phyloP scores from a whole-genome alignment of 768 basidiomycete species.

The Coprinopsis marcescibilis region DNA sequence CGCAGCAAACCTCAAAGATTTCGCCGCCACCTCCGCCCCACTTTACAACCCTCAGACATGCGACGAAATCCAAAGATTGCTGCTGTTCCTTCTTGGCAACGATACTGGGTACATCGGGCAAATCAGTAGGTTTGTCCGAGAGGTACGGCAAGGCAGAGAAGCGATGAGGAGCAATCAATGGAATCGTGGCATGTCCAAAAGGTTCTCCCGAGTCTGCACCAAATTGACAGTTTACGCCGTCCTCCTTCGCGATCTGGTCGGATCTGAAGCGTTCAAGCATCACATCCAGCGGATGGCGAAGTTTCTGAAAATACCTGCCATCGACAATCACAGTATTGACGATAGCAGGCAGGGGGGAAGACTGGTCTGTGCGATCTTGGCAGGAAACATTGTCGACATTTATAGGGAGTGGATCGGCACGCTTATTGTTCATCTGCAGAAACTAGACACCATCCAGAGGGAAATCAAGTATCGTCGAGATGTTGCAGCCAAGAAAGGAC shows the following conservation, averaged over 20 bases:
- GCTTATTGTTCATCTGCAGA: neutral
- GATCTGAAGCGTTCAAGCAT: neutral
- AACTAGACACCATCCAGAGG: neutral
- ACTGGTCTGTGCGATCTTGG: neutral
- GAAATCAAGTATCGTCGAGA: too few relatives aligned
- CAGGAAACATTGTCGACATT: neutral
- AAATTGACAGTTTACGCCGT: neutral
- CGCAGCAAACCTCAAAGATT: neutral
- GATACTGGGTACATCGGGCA: neutral
- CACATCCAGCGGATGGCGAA: neutral
- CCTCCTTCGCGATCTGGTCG: neutral
- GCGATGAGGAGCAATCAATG: neutral
- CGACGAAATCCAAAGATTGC: slow-evolving; percentile 1
- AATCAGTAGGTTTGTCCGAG: neutral
- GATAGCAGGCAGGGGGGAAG: neutral
- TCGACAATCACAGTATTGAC: neutral
- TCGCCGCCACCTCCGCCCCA: neutral
- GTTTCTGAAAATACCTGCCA: neutral
- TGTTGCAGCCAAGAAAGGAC: too few relatives aligned
- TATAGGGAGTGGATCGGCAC: slow-evolving; percentile 1
- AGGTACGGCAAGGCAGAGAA: neutral
- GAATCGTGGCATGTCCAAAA: neutral
- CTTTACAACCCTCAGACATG: neutral
- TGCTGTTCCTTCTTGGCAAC: slow-evolving; percentile 1
- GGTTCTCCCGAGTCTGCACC: slow-evolving; percentile 1